Base-by-base conservation (phyloP, 2,329 filamentous ascomycete genomes). In the Botryosphaeria dothidea region DNA sequence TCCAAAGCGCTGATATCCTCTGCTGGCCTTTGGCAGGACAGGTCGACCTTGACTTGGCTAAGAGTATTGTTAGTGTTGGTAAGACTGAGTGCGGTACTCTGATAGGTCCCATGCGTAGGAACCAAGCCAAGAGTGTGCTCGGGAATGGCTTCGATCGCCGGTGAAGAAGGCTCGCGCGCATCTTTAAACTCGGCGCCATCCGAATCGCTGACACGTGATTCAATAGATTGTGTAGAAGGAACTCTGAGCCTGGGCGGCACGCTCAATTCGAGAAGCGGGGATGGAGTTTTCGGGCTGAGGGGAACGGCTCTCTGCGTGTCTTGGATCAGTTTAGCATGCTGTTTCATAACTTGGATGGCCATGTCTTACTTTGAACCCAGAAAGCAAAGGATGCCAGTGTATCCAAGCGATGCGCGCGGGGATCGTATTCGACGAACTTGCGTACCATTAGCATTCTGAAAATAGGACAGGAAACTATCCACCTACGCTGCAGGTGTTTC, bases 361-460 rank as follows among this genome's bases (percentile, higher is more conserved):
- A 34, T 41, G 49, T 75, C 85, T 74, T 84, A 89, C 91, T 94
- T 71, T 94, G 86, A 66, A 98, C 93, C 90, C 92, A 99, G 76
- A 97, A 98, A 4, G 92, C 93, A 79, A 99, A 98, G 75, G 89
- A 93, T 15, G 92, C 93, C 62, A 99, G 85, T 3, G 93, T 94
- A 71, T 96, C 88, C 66, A 99, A 81, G 68, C 90, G 88, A 79
- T 99, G 95, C 36, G 93, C 92, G 70, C 94, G 88, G 74, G 95
- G 91, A 78, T 99, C 93, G 75, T 99, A 99, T 78, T 99, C 95
- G 71, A 98, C 90, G 79, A 99, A 97, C 90, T 92, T 70, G 51
- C 62, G 23, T 7, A 17, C 46, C 8, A 23, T 63, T 25, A 63
- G 61, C 11, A 15, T 21, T 9, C 29, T 46, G n/a, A 6, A 15